Evolutionary conservation across 202 grass and related monocot genomes (phyloP).

Genomic region (Panicum hallii): DNA sequence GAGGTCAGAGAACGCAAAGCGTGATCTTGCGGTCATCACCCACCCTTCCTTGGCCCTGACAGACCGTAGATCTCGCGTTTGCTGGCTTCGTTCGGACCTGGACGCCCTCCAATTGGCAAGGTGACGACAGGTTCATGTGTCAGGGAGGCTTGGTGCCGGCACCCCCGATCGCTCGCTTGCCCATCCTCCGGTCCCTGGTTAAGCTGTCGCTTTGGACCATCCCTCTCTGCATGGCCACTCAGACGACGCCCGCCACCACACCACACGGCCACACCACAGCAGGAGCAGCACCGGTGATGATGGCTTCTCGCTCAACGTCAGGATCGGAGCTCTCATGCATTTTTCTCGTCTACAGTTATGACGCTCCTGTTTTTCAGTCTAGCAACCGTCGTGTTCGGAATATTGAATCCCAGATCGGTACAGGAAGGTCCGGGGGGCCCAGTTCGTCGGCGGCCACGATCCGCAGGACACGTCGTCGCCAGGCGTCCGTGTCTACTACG

Average conservation of each 20-base stretch:
- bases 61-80: too few relatives aligned
- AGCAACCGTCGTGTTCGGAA: background rate
- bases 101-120: too few relatives aligned
- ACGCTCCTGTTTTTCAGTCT: background rate
- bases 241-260: background rate
- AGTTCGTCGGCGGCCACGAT: background rate
- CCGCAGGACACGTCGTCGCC: background rate
- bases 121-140: too few relatives aligned
- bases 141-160: background rate
- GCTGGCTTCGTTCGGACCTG: too few relatives aligned
- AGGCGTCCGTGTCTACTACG: too few relatives aligned
- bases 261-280: too few relatives aligned
- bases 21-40: too few relatives aligned
- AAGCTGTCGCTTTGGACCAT: conserved; percentile 30
- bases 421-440: background rate
- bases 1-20: too few relatives aligned
- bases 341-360: background rate
- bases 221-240: background rate
- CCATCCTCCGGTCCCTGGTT: background rate
- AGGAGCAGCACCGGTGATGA: background rate
- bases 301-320: background rate
- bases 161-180: too few relatives aligned
- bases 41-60: too few relatives aligned
- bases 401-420: background rate
- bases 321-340: background rate